Percentiles rank a stretch among this genome's conserved stretches.
These are phyloP conservation scores for Chalciporus chontae DNA, from an alignment of 768 basidiomycete genomes.

Conservation along the genomic window DNA sequence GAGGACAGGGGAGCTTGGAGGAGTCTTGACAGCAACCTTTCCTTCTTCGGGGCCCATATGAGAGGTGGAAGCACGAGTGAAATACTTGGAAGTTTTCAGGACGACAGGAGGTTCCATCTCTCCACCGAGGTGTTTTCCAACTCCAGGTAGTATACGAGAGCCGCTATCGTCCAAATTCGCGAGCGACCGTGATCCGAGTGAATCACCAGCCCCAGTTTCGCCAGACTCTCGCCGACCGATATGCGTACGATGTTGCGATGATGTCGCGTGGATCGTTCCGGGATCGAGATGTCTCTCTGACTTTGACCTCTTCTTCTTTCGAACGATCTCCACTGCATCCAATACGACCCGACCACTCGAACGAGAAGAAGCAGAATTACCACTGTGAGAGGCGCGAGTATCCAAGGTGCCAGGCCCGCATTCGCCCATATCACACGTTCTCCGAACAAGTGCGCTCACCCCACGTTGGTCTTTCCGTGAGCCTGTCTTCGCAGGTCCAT, in stretches of 20 bases:
- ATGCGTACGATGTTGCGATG: no score
- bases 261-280: background rate
- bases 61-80: background rate
- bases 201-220: no score
- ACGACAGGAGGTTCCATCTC: background rate
- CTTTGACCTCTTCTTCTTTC: background rate
- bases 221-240: no score
- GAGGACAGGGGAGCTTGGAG: conserved; percentile 4
- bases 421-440: background rate
- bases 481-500: background rate
- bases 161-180: background rate
- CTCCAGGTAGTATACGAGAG: background rate
- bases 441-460: background rate
- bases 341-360: conserved; percentile 5
- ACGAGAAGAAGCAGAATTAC: background rate
- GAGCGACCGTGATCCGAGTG: no score
- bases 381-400: background rate
- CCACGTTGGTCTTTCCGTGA: background rate
- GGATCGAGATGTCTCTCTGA: no score
- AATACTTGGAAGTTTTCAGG: conserved; percentile 22
- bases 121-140: background rate
- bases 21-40: background rate
- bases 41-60: background rate
- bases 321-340: conserved; percentile 20
- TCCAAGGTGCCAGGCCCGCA: background rate